phyloP scores from a whole-genome alignment of 257 asterid genomes.

The Solanum tacnaense region DNA sequence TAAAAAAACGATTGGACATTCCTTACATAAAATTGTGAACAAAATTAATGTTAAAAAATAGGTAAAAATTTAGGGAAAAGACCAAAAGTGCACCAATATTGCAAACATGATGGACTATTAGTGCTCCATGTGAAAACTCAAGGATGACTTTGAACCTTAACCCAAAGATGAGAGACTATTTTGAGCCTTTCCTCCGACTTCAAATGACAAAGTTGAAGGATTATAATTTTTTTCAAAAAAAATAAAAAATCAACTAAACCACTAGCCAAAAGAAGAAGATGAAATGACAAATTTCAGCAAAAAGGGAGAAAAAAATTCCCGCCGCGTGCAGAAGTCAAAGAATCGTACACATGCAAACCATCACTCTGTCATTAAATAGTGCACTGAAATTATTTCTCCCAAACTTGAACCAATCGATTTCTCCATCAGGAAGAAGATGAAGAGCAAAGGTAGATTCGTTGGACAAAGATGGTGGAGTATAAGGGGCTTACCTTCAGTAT shows the following conservation, averaged over 20 bases:
- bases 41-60: no score
- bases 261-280: neutral
- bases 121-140: no score
- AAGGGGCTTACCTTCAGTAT: constrained; percentile 45
- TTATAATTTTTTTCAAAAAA: no score
- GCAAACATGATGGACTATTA: no score
- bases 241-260: neutral
- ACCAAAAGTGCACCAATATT: no score
- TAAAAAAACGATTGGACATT: no score
- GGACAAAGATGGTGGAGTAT: constrained; percentile 37
- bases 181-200: no score
- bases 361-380: neutral
- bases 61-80: no score
- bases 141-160: no score
- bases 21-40: no score
- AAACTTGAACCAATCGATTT: neutral
- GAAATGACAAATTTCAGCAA: neutral
- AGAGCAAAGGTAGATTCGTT: constrained; percentile 31
- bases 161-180: no score
- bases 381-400: neutral
- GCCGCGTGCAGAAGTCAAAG: constrained; percentile 21
- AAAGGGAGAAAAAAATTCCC: constrained; percentile 21
- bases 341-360: neutral
- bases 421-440: constrained; percentile 24
- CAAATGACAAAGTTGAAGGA: no score